These are phyloP conservation scores for Cyathus striatus DNA, from an alignment of 768 basidiomycete species.

Conservation along the genomic window DNA sequence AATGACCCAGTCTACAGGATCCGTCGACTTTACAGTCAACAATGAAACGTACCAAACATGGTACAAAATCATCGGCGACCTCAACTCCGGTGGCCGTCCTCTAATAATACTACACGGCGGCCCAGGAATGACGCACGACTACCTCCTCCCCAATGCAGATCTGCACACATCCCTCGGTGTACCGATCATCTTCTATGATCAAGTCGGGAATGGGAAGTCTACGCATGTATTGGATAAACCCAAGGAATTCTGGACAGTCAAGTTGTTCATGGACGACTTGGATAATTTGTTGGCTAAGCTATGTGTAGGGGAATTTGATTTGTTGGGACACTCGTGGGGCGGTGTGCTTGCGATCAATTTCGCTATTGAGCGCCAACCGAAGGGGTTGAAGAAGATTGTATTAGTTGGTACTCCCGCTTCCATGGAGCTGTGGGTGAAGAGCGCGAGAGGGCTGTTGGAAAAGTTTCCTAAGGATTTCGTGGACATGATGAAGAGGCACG, in stretches of 20 bases:
- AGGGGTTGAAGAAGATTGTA: background rate
- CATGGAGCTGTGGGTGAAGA: background rate
- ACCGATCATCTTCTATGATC: constrained; percentile 1
- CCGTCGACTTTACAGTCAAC: too few relatives aligned
- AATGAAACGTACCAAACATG: constrained; percentile 1
- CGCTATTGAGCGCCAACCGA: background rate
- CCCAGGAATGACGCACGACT: background rate
- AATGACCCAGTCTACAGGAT: too few relatives aligned
- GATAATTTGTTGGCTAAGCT: background rate
- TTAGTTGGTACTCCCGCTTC: background rate
- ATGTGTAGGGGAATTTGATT: background rate
- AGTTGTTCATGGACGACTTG: background rate
- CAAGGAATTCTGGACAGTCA: background rate
- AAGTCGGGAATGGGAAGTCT: constrained; percentile 3
- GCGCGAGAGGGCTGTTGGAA: background rate
- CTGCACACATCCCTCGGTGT: background rate
- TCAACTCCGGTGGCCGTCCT: background rate
- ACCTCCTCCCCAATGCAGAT: background rate
- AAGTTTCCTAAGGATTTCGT: background rate
- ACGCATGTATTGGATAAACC: background rate
- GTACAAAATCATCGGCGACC: background rate
- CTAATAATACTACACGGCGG: constrained; percentile 2
- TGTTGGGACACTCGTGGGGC: constrained; percentile 1
- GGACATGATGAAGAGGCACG: too few relatives aligned
- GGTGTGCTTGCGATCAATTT: background rate